Evolutionary conservation across 75 land plant species (phyloP).

Genomic region (Pinus taeda): DNA sequence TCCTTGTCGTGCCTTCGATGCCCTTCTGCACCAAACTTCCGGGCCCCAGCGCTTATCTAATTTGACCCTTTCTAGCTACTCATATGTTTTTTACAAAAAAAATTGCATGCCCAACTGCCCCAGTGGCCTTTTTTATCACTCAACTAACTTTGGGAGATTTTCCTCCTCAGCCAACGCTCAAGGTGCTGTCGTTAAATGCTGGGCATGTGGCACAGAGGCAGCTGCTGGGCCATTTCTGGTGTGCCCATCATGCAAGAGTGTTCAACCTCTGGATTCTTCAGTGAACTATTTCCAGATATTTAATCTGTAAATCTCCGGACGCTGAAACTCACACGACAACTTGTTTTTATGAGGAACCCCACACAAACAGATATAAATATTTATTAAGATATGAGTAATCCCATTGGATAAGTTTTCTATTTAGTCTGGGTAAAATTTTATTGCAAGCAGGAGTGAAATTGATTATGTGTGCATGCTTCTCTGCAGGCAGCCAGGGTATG

Average conservation of each 20-base stretch:
- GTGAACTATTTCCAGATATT: slow-evolving; percentile 74
- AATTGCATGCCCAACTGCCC: background rate
- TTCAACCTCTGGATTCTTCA: slow-evolving; percentile 69
- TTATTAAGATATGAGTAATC: too few species aligned
- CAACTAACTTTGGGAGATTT: background rate
- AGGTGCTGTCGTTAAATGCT: slow-evolving; percentile 37
- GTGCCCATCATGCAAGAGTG: slow-evolving; percentile 56
- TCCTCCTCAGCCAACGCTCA: background rate
- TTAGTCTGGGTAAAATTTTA: background rate
- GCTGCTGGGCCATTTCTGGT: slow-evolving; percentile 30
- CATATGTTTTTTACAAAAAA: background rate
- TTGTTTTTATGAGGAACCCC: background rate
- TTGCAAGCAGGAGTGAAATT: background rate
- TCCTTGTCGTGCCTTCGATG: background rate
- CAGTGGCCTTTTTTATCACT: background rate
- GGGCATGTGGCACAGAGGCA: slow-evolving; percentile 51
- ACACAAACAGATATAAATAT: too few species aligned
- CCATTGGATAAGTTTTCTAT: background rate
- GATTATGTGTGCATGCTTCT: background rate
- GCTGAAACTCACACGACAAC: background rate
- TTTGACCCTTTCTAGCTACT: background rate
- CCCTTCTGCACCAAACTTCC: background rate
- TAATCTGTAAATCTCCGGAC: slow-evolving; percentile 43
- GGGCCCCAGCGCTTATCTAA: background rate
- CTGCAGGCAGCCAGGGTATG: slow-evolving; percentile 55